These are phyloP conservation scores for Liriodendron chinense DNA, from an alignment of 164 flowering plant genomes.

Conservation along the genomic window DNA sequence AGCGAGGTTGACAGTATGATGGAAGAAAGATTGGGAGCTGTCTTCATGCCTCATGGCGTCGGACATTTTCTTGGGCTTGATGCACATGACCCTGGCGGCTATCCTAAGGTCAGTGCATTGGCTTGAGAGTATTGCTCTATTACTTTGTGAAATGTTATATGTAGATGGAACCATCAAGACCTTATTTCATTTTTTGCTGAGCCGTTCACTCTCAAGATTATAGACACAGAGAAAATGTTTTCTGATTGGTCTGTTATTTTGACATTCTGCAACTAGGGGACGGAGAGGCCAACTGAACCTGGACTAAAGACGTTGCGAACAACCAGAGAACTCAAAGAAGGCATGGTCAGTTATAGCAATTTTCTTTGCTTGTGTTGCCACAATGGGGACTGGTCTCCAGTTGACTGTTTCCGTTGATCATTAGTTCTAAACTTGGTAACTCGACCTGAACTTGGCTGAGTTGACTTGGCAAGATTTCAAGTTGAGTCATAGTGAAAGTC, in stretches of 20 bases:
- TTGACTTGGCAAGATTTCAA: no score
- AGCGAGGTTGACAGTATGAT: constrained; percentile 86
- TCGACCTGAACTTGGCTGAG: no score
- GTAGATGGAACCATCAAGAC: background rate
- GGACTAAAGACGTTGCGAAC: constrained; percentile 79
- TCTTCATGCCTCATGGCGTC: constrained; percentile 96
- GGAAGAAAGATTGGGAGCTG: constrained; percentile 76
- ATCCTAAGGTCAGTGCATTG: constrained; percentile 44
- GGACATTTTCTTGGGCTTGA: constrained; percentile 93
- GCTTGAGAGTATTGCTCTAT: background rate
- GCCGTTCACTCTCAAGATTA: background rate
- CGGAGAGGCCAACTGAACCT: constrained; percentile 73
- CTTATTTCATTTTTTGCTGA: background rate
- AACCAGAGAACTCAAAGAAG: constrained; percentile 65
- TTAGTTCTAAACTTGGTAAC: no score
- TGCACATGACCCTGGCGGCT: constrained; percentile 98
- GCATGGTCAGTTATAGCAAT: constrained; percentile 65
- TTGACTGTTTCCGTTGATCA: no score
- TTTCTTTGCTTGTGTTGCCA: background rate
- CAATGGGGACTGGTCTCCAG: background rate
- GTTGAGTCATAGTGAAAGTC: no score
- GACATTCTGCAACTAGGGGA: constrained; percentile 42
- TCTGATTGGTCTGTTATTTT: background rate
- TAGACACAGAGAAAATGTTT: background rate
- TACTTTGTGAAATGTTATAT: background rate